A percentile compares a stretch with the other conserved stretches of the same genome.
Conservation (phyloP, 768 basidiomycete species). For the Boletus vinaceobasis region DNA sequence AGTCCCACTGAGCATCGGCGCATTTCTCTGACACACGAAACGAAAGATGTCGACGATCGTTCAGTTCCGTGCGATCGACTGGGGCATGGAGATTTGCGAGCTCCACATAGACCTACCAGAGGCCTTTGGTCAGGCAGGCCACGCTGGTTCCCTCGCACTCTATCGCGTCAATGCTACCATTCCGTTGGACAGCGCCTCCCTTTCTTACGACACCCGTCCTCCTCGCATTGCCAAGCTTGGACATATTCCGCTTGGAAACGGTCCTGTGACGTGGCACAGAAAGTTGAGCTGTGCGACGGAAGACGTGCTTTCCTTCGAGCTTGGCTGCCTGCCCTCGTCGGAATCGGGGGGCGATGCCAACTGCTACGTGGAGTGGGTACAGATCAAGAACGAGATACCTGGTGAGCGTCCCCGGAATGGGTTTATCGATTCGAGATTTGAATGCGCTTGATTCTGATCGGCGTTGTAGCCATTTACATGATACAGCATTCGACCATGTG, state of each 20-base stretch:
- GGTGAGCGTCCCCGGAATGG: neutral
- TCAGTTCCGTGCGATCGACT: neutral
- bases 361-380: conserved; percentile 11
- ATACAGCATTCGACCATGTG: conserved; percentile 7
- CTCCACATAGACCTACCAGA: neutral
- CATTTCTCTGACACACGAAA: no score
- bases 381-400: conserved; percentile 9
- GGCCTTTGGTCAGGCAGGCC: neutral
- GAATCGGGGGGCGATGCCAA: conserved; percentile 7
- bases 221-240: neutral
- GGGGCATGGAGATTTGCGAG: neutral
- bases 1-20: no score
- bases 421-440: neutral
- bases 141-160: neutral
- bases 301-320: conserved; percentile 13
- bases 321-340: conserved; percentile 5
- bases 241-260: neutral
- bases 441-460: neutral
- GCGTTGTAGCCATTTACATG: conserved; percentile 8
- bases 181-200: neutral
- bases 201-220: neutral
- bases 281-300: conserved; percentile 6
- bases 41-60: conserved; percentile 11
- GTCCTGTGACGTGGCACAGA: conserved; percentile 6
- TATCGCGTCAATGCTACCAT: neutral